Base-by-base conservation (phyloP, 192 early-diverging fungal genomes). In the Rhizoclosmatium sp. region DNA sequence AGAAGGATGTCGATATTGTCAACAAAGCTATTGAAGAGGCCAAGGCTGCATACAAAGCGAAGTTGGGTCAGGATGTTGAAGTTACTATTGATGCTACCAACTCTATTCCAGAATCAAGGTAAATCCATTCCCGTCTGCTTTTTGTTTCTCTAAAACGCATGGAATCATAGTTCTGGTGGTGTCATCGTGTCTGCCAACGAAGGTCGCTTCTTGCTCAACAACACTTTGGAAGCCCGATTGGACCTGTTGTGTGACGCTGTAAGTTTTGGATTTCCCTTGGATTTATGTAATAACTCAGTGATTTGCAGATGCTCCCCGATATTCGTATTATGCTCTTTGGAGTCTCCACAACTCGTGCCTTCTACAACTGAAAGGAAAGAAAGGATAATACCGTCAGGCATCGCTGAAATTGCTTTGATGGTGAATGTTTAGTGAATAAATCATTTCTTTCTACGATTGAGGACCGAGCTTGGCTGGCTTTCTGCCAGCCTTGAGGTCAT, bases 151-250 rank as follows among this genome's bases (percentile, higher is more conserved):
- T 21, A 40, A 75, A 47, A 48, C 1, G 31, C 31, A 1, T 49
- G 48, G 49, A 58, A 58, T 42, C 41, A n/a, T 79, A 93, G 94
- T 79, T 89, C 95, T 77, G 98, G 98, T 74, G 98, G 98, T 65
- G 93, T 98, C 47, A 90, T 96, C 44, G 85, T 97, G 14, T 86
- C 89, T 65, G 91, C 91, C 23, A 82, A 91, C 69, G 88, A 92
- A 59, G 95, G 94, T 59, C 89, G 92, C 51, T 96, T 97, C 80
- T 87, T 87, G 47, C 90, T 95, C 59, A 88, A 92, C 82, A 99
- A 98, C 87, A 97, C 97, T 40, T 87, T 97, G 69, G 95, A 95
- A 83, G 89, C 93, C n/a, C 91, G 98, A 51, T 84, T 99, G 75
- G 92, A 91, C 10, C 88, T 98, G 73, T 87, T 93, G 44, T 87